Base-by-base conservation (phyloP, 2,329 filamentous ascomycete species). In the Akanthomyces lecanii region DNA sequence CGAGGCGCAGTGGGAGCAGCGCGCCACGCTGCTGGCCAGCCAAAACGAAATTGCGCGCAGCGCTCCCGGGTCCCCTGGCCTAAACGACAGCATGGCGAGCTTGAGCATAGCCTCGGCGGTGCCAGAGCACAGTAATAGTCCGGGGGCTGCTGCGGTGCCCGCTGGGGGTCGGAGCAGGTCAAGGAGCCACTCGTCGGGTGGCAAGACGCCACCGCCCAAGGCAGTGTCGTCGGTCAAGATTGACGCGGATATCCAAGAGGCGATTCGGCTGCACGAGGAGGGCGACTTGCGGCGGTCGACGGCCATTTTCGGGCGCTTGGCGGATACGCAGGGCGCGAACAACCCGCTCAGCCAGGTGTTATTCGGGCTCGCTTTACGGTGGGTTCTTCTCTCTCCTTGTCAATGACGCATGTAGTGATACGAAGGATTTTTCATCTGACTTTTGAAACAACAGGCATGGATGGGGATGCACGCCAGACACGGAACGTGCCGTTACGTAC, bases 291-390 rank as follows among this genome's bases (percentile, higher is more conserved):
- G 87, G 70, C 78, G 82, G 70, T 95, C 92, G 60, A 97, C 95
- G n/a, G 79, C 81, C 59, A 85, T 98, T 76, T 99, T 99, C 77
- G 90, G 87, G 33, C 81, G 82, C 65, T 81, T 99, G 68, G 95
- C 95, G 60, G 89, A 97, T 73, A 91, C 91, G 0, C 82, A 87
- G 61, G 92, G 91, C 28, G 86, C 89, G 56, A 97, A 97, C 73
- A 97, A 98, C 76, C 91, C 95, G 47, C 82, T 99, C 67, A 95
- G 92, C 71, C 94, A 99, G 78, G 95, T 99, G 42, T 83, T 99
- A 60, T 99, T 97, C 73, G 95, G 95, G 4, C 89, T 99, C 63
- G 93, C 94, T 59, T 77, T 97, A 67, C 85, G 92, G 89, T 93
- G 76, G 5, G 85, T 81, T 25, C 14, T 50, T 28, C 30, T 28